Evolutionary conservation across 345 rosid genomes (phyloP).

Genomic region (Toxicodendron radicans): DNA sequence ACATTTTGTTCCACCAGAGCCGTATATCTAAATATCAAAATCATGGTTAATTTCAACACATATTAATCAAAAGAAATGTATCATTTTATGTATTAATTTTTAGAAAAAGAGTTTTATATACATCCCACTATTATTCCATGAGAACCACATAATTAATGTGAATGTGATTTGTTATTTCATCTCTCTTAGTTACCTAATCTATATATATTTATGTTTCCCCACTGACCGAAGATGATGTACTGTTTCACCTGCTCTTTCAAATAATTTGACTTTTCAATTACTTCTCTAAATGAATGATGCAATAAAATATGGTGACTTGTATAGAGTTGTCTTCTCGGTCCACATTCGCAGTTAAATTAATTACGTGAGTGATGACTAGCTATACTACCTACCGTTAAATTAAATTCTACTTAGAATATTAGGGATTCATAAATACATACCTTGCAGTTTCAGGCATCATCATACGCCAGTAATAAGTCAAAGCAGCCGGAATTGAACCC

Average conservation of each 20-base stretch:
- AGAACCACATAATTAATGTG: too few relatives aligned
- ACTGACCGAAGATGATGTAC: background rate
- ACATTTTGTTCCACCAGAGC: constrained; percentile 72
- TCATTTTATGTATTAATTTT: background rate
- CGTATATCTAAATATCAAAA: constrained; percentile 46
- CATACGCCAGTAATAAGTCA: constrained; percentile 81
- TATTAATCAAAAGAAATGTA: background rate
- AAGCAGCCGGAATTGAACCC: constrained; percentile 76
- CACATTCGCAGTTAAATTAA: too few relatives aligned
- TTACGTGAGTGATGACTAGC: too few relatives aligned
- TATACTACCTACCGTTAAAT: too few relatives aligned
- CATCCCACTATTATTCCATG: too few relatives aligned
- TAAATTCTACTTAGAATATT: too few relatives aligned
- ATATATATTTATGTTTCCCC: background rate
- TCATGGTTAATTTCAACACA: too few relatives aligned
- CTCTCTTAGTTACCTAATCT: background rate
- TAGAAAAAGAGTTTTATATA: too few relatives aligned
- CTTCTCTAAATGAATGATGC: too few relatives aligned
- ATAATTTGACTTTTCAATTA: background rate
- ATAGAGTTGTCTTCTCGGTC: too few relatives aligned
- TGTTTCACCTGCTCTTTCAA: background rate
- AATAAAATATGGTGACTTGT: too few relatives aligned
- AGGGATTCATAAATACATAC: constrained; percentile 37
- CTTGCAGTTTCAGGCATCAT: constrained; percentile 88
- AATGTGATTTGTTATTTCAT: background rate